Percentiles rank a stretch among this genome's conserved stretches.
Conservation (phyloP, 2,329 filamentous ascomycete species). For the Fusarium citri region DNA sequence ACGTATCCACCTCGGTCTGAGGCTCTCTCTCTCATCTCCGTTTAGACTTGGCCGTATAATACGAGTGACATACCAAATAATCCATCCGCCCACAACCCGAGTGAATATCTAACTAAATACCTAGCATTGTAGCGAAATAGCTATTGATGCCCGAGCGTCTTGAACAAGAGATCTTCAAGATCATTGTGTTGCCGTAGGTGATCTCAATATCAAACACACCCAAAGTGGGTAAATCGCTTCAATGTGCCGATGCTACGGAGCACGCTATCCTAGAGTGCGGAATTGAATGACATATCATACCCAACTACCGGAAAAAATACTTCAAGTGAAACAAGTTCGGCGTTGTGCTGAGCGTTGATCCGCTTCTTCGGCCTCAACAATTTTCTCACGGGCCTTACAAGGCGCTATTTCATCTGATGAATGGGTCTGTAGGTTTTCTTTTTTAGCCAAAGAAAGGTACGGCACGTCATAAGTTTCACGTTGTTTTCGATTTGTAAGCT, state of each 20-base stretch:
- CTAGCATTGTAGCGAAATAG: not conserved
- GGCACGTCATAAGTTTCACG: not conserved
- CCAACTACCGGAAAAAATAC: constrained; percentile 45
- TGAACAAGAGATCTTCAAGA: not conserved
- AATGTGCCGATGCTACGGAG: not conserved
- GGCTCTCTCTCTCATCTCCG: not conserved
- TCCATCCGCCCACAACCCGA: not conserved
- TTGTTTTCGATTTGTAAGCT: constrained; percentile 37
- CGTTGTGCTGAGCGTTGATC: constrained; percentile 15
- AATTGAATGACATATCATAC: not conserved
- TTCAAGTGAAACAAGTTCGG: constrained; percentile 45
- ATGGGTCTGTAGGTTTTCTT: not conserved
- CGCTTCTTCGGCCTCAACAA: constrained; percentile 40
- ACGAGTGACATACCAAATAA: not conserved
- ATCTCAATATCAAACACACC: not conserved
- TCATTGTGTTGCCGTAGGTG: not conserved
- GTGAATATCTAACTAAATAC: not conserved
- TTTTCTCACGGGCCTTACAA: constrained; percentile 26
- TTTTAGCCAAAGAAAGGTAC: not conserved
- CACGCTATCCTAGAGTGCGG: not conserved
- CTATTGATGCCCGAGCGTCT: not conserved
- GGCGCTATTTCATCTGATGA: not conserved
- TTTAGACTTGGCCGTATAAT: not conserved
- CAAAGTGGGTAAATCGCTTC: not conserved
- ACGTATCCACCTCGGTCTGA: constrained; percentile 3